Conservation (phyloP, 257 asterid species). For the Nicotiana undulata region DNA sequence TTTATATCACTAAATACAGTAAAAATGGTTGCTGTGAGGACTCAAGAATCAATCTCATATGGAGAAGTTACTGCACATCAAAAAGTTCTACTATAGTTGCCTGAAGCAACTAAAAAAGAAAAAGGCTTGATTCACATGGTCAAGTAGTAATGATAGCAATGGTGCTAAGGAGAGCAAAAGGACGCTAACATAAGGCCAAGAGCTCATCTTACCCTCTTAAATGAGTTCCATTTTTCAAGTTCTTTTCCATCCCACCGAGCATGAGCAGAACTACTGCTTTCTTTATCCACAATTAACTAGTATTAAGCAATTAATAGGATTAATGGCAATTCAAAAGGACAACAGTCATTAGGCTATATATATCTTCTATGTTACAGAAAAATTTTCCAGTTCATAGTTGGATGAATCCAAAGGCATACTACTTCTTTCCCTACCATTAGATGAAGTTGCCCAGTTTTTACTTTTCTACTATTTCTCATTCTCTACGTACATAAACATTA, state of each 20-base stretch:
- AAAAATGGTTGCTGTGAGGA: slow-evolving; percentile 9
- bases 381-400: no score
- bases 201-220: slow-evolving; percentile 68
- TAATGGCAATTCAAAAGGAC: no score
- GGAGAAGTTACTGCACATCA: background rate
- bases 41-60: background rate
- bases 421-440: background rate
- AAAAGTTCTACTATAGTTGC: background rate
- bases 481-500: no score
- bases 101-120: background rate
- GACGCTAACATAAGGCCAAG: background rate
- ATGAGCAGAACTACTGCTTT: slow-evolving; percentile 81
- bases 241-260: slow-evolving; percentile 97
- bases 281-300: no score
- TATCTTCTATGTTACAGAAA: no score
- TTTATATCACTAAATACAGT: slow-evolving; percentile 66
- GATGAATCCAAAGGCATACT: no score
- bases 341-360: no score
- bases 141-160: background rate
- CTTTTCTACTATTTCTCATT: background rate
- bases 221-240: slow-evolving; percentile 94
- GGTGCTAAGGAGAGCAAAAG: background rate
- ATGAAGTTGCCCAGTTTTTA: background rate
- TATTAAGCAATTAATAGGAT: no score
- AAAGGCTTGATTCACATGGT: background rate